Conservation (phyloP, 495 filamentous ascomycete species). For the Penicillium verhagenii region DNA sequence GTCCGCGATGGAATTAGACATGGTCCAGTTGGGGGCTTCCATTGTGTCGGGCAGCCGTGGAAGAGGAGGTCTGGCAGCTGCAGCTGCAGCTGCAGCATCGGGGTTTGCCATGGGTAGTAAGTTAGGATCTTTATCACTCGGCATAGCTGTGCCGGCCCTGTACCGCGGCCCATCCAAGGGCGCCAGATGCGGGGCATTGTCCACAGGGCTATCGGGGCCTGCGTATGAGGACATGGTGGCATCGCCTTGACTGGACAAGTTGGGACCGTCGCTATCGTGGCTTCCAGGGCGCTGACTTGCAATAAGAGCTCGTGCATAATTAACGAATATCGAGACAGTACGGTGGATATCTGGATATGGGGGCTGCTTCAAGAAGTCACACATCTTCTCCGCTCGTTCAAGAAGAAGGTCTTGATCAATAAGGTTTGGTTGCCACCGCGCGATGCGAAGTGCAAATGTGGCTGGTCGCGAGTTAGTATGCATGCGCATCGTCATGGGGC, state of each 20-base stretch:
- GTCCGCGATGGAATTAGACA: slow-evolving; percentile 43
- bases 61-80: slow-evolving; percentile 29
- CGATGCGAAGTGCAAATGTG: slow-evolving; percentile 42
- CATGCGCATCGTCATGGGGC: neutral
- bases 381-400: slow-evolving; percentile 37
- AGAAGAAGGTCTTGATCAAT: slow-evolving; percentile 38
- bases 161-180: slow-evolving; percentile 24
- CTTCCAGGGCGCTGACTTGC: slow-evolving; percentile 30
- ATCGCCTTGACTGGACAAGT: slow-evolving; percentile 18
- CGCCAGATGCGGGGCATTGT: slow-evolving; percentile 20
- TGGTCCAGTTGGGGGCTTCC: slow-evolving; percentile 43
- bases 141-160: slow-evolving; percentile 15
- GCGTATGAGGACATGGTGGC: slow-evolving; percentile 13
- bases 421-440: slow-evolving; percentile 40
- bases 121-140: slow-evolving; percentile 23
- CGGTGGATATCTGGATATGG: slow-evolving; percentile 46
- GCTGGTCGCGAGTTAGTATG: slow-evolving; percentile 20
- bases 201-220: slow-evolving; percentile 20
- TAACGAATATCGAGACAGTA: slow-evolving; percentile 44
- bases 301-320: slow-evolving; percentile 40
- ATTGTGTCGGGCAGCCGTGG: slow-evolving; percentile 34
- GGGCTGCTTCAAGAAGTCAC: slow-evolving; percentile 41
- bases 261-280: slow-evolving; percentile 17
- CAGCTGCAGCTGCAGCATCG: slow-evolving; percentile 22
- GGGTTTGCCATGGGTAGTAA: slow-evolving; percentile 20